phyloP scores from a whole-genome alignment of 2,329 filamentous ascomycete species.

The Penicillium hordei region DNA sequence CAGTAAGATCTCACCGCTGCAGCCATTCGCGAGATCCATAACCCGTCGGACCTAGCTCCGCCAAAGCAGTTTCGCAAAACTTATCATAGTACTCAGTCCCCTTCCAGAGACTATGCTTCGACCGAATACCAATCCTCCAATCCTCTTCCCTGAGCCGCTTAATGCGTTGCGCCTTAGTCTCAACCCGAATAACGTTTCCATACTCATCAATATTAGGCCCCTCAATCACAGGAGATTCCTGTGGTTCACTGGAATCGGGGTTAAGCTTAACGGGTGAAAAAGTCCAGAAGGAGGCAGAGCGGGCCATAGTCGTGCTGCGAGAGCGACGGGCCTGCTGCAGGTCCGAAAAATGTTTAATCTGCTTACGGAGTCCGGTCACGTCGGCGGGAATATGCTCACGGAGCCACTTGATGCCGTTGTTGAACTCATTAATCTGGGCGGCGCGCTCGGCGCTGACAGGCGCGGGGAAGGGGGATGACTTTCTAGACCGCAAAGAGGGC shows the following conservation, averaged over 20 bases:
- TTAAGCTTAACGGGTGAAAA: constrained; percentile 32
- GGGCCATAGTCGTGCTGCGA: constrained; percentile 26
- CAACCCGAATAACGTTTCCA: constrained; percentile 24
- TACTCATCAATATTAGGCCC: constrained; percentile 14
- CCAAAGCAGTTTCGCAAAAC: constrained; percentile 38
- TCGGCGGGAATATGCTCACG: constrained; percentile 28
- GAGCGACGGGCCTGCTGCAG: constrained; percentile 27
- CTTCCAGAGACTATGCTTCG: constrained; percentile 37
- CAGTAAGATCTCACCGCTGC: background rate
- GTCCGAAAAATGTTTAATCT: constrained; percentile 27
- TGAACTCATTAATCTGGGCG: constrained; percentile 23
- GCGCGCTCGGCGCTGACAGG: constrained; percentile 4
- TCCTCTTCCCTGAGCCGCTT: constrained; percentile 34
- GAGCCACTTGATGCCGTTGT: constrained; percentile 27
- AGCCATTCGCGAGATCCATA: background rate
- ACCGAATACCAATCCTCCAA: constrained; percentile 42
- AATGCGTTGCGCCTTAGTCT: constrained; percentile 39
- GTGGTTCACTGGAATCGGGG: constrained; percentile 4
- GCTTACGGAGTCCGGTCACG: constrained; percentile 27
- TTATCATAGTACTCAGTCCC: constrained; percentile 39
- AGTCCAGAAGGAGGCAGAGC: constrained; percentile 42
- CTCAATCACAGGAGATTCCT: background rate
- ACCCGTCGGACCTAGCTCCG: constrained; percentile 29
- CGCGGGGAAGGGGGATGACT: background rate
- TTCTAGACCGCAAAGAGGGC: background rate